Evolutionary conservation across 768 basidiomycete genomes (phyloP), one percentile per base, ranked within the genome.

Genomic region (Naganishia antarctica): DNA sequence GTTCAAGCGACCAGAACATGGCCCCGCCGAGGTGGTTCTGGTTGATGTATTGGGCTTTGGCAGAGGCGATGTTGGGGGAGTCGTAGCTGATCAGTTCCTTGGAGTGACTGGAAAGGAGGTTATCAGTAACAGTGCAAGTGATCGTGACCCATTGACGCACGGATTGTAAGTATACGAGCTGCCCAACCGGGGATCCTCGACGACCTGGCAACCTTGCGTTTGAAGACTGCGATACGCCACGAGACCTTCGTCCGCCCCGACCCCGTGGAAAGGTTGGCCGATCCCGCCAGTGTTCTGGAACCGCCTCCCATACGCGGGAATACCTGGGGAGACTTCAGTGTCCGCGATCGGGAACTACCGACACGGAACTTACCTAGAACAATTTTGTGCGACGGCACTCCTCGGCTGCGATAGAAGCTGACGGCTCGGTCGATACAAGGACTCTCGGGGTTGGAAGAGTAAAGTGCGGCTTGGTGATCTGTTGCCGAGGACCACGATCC

Each of bases 281-380:
- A 90, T 89, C 0, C 94, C 94, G 47, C 83, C 78, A 0, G 92
- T 92, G 71, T 87, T 85, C 73, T 85, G 80, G 81, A 99, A 99
- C 44, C 88, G 88, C 26, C 94, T 85, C 0, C 96, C 96, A 69
- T 98, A 99, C 4, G 96, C 82, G 0, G 96, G 96, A 48, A 98
- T 83, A 12, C 94, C 78, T 78, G n/a, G 13, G n/a, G n/a, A 44
- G 26, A 25, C 15, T 2, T 11, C 18, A 51, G 26, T 21, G 15
- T n/a, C 7, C 25, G 50, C 50, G 11, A 8, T 1, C 3, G 1
- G 31, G 29, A 34, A 2, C 23, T 23, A 16, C 12, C 12, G 18
- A 29, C 15, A 7, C 15, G 34, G 5, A 8, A 21, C 73, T 60
- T 51, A 59, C 88, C 94, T 64, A 98, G 78, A 58, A 98, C 84